A percentile compares a stretch with the other conserved stretches of the same genome.
These are phyloP conservation scores for Anacardium occidentale DNA, from an alignment of 345 rosid genomes.

Conservation along the genomic window DNA sequence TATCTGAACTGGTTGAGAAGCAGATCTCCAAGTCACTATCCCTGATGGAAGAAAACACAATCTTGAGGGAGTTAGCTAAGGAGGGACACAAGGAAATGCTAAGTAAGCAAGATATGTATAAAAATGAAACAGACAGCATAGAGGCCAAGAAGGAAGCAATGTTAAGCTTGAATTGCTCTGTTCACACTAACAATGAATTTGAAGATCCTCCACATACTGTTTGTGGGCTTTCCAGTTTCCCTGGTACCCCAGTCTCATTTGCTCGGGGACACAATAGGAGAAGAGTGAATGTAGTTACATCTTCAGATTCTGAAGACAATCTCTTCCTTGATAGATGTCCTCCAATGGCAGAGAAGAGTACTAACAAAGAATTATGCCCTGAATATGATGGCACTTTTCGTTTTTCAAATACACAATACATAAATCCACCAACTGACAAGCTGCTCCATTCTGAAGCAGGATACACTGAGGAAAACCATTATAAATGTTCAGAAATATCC, in stretches of 20 bases:
- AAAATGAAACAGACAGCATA: slow-evolving; percentile 35
- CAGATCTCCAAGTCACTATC: slow-evolving; percentile 52
- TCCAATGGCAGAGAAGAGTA: slow-evolving; percentile 25
- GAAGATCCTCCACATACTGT: slow-evolving; percentile 30
- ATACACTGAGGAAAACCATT: slow-evolving; percentile 31
- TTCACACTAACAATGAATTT: slow-evolving; percentile 41
- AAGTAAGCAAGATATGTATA: slow-evolving; percentile 32
- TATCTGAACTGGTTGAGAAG: slow-evolving; percentile 73
- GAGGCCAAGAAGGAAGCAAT: slow-evolving; percentile 79
- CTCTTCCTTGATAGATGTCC: slow-evolving; percentile 24
- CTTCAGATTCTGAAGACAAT: slow-evolving; percentile 90
- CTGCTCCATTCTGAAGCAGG: slow-evolving; percentile 30
- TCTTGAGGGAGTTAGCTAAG: slow-evolving; percentile 34
- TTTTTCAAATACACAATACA: slow-evolving; percentile 30
- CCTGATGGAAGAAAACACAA: slow-evolving; percentile 43
- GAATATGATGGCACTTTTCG: slow-evolving; percentile 30
- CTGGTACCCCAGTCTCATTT: slow-evolving; percentile 44
- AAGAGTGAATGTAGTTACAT: slow-evolving; percentile 49
- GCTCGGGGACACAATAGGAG: slow-evolving; percentile 40
- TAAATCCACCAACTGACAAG: slow-evolving; percentile 30
- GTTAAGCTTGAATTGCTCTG: slow-evolving; percentile 56
- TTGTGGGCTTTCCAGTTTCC: slow-evolving; percentile 40
- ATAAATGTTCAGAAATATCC: slow-evolving; percentile 34
- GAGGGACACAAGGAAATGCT: slow-evolving; percentile 37
- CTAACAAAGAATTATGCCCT: slow-evolving; percentile 26